Evolutionary conservation across 2,329 filamentous ascomycete species (phyloP).

Genomic region (Lanzia echinophila): DNA sequence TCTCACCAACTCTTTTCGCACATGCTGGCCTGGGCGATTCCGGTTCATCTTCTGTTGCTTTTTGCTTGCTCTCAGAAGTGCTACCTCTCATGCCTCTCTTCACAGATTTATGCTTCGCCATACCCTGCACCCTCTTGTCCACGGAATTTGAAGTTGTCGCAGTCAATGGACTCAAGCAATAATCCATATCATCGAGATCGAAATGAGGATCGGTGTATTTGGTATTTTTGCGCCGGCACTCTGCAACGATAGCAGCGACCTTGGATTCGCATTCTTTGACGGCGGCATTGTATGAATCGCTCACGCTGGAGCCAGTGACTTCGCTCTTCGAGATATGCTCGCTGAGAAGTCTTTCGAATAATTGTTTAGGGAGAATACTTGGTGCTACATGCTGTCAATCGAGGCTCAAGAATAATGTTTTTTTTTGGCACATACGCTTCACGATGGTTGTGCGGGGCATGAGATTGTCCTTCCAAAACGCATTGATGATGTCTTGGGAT

Average conservation of each 20-base stretch:
- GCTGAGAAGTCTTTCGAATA: background rate
- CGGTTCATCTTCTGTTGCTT: background rate
- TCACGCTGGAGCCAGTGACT: constrained; percentile 14
- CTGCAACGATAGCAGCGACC: constrained; percentile 50
- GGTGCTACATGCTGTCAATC: background rate
- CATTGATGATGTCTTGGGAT: no score
- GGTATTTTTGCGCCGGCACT: constrained; percentile 68
- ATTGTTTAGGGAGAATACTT: constrained; percentile 3
- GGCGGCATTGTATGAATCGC: constrained; percentile 65
- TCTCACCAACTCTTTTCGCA: constrained; percentile 59
- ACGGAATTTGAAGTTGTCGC: background rate
- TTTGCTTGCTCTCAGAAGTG: no score
- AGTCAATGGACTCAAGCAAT: constrained; percentile 13
- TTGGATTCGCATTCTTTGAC: constrained; percentile 58
- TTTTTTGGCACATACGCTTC: background rate
- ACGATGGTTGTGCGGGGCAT: background rate
- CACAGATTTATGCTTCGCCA: no score
- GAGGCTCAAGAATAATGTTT: background rate
- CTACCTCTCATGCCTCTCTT: no score
- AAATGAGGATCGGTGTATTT: constrained; percentile 79
- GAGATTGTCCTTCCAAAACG: no score
- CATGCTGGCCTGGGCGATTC: constrained; percentile 17
- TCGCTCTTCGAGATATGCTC: background rate
- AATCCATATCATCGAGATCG: constrained; percentile 54
- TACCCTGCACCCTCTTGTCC: no score